Evolutionary conservation across 2,329 filamentous ascomycete genomes (phyloP).

Genomic region (Aureobasidium mangrovei): DNA sequence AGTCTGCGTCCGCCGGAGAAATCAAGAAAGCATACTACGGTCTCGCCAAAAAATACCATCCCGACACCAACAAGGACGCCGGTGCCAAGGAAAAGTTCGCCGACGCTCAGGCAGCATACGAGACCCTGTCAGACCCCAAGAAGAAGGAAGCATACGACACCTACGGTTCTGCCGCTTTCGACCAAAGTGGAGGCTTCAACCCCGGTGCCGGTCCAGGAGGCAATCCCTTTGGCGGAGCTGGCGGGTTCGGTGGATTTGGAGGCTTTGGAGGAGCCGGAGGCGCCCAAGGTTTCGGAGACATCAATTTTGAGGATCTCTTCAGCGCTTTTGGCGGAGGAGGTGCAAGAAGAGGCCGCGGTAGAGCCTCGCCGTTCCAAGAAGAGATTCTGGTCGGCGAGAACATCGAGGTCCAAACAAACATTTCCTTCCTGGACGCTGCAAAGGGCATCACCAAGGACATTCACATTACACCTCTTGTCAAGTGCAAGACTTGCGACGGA

Average conservation of each 20-base stretch:
- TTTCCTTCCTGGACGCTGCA: slow-evolving; percentile 92
- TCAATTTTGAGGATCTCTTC: slow-evolving; percentile 96
- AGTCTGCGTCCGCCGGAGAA: slow-evolving; percentile 69
- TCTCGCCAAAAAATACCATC: slow-evolving; percentile 93
- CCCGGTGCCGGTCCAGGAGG: slow-evolving; percentile 56
- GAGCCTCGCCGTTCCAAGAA: slow-evolving; percentile 66
- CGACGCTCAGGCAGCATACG: slow-evolving; percentile 89
- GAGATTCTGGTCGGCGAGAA: slow-evolving; percentile 84
- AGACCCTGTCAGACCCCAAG: slow-evolving; percentile 82
- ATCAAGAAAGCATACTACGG: slow-evolving; percentile 99
- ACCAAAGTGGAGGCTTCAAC: slow-evolving; percentile 59
- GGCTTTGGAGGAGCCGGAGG: slow-evolving; percentile 32
- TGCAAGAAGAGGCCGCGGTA: slow-evolving; percentile 39
- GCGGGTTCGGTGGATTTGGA: slow-evolving; percentile 34
- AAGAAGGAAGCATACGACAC: slow-evolving; percentile 90
- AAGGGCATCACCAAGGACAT: slow-evolving; percentile 88
- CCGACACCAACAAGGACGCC: slow-evolving; percentile 93
- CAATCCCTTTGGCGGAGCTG: slow-evolving; percentile 51
- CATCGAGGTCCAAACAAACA: slow-evolving; percentile 87
- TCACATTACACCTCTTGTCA: slow-evolving; percentile 67
- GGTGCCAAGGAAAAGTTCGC: slow-evolving; percentile 90
- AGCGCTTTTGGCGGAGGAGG: slow-evolving; percentile 69
- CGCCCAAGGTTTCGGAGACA: slow-evolving; percentile 62
- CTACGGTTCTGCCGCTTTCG: slow-evolving; percentile 72
- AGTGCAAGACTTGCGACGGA: slow-evolving; percentile 76